phyloP scores from a whole-genome alignment of 1,139 yeast species.

The Blastobotrys aristatus region DNA sequence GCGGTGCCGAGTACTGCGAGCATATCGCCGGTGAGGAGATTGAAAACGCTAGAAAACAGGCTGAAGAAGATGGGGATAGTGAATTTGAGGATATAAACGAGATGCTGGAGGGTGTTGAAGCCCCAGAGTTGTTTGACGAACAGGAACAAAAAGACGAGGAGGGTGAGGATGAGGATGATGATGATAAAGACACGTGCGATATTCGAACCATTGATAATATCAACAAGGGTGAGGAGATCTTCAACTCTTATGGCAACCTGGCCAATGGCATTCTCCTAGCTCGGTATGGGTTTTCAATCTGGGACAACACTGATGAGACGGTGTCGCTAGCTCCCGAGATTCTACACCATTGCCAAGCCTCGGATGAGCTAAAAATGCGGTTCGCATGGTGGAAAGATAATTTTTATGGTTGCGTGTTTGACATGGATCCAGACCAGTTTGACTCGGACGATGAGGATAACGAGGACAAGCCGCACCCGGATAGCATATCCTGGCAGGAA shows the following conservation, averaged over 20 bases:
- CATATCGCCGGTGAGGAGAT: conserved; percentile 23
- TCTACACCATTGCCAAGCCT: conserved; percentile 37
- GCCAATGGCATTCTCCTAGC: conserved; percentile 62
- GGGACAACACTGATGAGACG: conserved; percentile 50
- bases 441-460: conserved; percentile 24
- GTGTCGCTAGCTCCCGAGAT: conserved; percentile 55
- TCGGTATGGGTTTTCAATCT: conserved; percentile 67
- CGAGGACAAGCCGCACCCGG: conserved; percentile 22
- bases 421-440: conserved; percentile 38
- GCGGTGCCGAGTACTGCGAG: conserved; percentile 55
- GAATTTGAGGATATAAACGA: conserved; percentile 20
- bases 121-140: conserved; percentile 18
- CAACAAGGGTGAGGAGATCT: conserved; percentile 51
- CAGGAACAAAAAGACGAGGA: too few species aligned
- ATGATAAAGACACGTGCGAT: conserved; percentile 36
- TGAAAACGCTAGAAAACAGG: conserved; percentile 15
- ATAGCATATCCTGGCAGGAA: conserved; percentile 21
- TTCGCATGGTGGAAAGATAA: conserved; percentile 59
- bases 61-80: conserved; percentile 29
- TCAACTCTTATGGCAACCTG: conserved; percentile 73
- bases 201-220: conserved; percentile 42
- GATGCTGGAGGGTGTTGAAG: conserved; percentile 23
- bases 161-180: conserved; percentile 34
- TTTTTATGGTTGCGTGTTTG: conserved; percentile 42
- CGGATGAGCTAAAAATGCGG: conserved; percentile 39